phyloP scores from a whole-genome alignment of 192 early-diverging fungal species.

The Pilobolus umbonatus region DNA sequence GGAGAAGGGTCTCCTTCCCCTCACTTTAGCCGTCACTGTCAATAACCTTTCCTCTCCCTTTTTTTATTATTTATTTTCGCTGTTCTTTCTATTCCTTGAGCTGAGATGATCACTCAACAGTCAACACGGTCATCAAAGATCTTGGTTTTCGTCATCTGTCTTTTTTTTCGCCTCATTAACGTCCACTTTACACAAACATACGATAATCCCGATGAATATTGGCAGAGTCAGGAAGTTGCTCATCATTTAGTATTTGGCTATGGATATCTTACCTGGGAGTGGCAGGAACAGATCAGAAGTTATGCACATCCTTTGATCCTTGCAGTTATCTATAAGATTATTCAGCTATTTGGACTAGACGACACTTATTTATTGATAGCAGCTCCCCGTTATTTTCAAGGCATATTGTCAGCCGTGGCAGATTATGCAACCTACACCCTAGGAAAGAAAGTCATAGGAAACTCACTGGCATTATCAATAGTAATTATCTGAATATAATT shows the following conservation, averaged over 20 bases:
- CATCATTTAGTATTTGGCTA: constrained; percentile 83
- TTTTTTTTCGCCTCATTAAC: constrained; percentile 58
- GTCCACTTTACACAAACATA: constrained; percentile 64
- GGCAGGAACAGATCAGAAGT: constrained; percentile 76
- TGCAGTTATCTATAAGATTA: constrained; percentile 64
- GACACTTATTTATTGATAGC: constrained; percentile 65
- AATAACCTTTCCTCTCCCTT: no score
- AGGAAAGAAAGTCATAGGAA: constrained; percentile 38
- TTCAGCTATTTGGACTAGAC: constrained; percentile 60
- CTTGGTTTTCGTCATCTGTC: constrained; percentile 11
- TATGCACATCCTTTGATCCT: constrained; percentile 82
- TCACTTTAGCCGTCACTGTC: no score
- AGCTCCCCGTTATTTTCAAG: constrained; percentile 73
- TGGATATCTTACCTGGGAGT: constrained; percentile 94
- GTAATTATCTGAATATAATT: constrained; percentile 4
- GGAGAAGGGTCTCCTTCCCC: no score
- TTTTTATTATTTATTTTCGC: no score
- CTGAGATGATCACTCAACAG: no score
- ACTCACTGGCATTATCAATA: constrained; percentile 23
- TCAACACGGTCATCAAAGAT: constrained; percentile 3
- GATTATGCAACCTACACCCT: constrained; percentile 77
- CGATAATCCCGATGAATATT: constrained; percentile 94
- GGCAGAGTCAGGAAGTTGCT: constrained; percentile 93
- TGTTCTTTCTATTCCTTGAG: no score
- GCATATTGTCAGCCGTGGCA: constrained; percentile 59